phyloP scores from a whole-genome alignment of 2,329 filamentous ascomycete genomes.

The Fusarium tricinctum region DNA sequence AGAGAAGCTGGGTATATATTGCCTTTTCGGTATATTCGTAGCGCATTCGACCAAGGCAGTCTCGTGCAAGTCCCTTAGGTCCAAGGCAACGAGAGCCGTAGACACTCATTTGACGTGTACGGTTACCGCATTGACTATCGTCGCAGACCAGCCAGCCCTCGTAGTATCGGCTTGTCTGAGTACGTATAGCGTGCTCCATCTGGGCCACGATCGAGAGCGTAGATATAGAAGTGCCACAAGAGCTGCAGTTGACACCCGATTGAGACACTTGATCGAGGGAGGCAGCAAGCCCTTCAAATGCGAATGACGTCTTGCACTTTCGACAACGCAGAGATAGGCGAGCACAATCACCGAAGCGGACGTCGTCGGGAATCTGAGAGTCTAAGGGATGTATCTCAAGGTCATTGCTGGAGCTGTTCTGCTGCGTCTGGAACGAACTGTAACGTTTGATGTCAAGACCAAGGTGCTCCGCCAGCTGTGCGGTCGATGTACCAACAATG shows the following conservation, averaged over 20 bases:
- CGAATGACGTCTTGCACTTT: constrained; percentile 77
- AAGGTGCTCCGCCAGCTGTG: constrained; percentile 90
- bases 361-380: constrained; percentile 90
- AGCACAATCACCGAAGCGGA: constrained; percentile 87
- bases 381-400: constrained; percentile 90
- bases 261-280: constrained; percentile 75
- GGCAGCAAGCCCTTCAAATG: constrained; percentile 80
- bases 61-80: constrained; percentile 84
- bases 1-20: constrained; percentile 94
- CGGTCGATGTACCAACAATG: constrained; percentile 91
- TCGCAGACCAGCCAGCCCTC: constrained; percentile 93
- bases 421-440: constrained; percentile 61
- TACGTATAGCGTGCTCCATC: constrained; percentile 85
- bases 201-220: constrained; percentile 86
- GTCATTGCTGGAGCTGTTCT: constrained; percentile 68
- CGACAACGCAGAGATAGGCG: constrained; percentile 85
- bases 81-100: constrained; percentile 93
- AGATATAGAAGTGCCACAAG: constrained; percentile 75
- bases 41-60: constrained; percentile 88
- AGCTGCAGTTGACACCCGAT: constrained; percentile 79
- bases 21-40: constrained; percentile 91
- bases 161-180: constrained; percentile 87
- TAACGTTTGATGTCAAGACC: constrained; percentile 93
- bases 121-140: constrained; percentile 86
- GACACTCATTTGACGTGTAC: constrained; percentile 92